These are phyloP conservation scores for Adansonia grandidieri DNA, from an alignment of 441 rosid genomes.

Conservation along the genomic window DNA sequence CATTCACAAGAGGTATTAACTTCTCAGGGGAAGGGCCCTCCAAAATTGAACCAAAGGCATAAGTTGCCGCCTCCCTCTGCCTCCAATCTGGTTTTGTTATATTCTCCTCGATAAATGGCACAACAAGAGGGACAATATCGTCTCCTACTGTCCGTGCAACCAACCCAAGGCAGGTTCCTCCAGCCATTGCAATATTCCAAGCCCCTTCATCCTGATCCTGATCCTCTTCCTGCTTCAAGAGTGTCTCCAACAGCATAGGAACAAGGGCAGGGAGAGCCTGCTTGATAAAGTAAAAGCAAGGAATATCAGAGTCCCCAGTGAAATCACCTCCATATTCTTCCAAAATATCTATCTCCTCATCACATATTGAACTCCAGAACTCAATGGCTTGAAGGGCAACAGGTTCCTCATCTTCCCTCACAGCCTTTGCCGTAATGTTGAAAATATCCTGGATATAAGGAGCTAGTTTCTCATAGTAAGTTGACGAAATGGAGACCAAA, in stretches of 20 bases:
- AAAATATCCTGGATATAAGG: constrained; percentile 69
- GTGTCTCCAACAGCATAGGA: constrained; percentile 63
- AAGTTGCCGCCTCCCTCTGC: constrained; percentile 64
- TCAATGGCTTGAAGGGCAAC: constrained; percentile 78
- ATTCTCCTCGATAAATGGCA: constrained; percentile 78
- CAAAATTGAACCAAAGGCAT: constrained; percentile 77
- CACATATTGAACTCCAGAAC: constrained; percentile 77
- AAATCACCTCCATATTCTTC: constrained; percentile 52
- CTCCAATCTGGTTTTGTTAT: constrained; percentile 78
- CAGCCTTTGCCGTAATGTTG: constrained; percentile 69
- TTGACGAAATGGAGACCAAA: constrained; percentile 72
- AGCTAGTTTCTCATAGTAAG: constrained; percentile 66
- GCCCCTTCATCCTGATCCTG: constrained; percentile 80
- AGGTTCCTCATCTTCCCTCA: constrained; percentile 70
- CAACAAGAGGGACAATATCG: constrained; percentile 71
- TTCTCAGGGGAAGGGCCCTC: constrained; percentile 76
- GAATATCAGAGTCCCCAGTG: constrained; percentile 47
- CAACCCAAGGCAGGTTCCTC: constrained; percentile 69
- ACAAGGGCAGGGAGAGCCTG: constrained; percentile 72
- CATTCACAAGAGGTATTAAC: constrained; percentile 62
- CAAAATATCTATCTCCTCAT: constrained; percentile 56
- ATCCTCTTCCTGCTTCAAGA: constrained; percentile 79
- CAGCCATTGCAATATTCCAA: constrained; percentile 79
- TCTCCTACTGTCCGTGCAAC: constrained; percentile 80
- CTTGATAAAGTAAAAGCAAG: constrained; percentile 53